phyloP scores from a whole-genome alignment of 1,284 basidiomycete genomes.

The Chalciporus sp. region DNA sequence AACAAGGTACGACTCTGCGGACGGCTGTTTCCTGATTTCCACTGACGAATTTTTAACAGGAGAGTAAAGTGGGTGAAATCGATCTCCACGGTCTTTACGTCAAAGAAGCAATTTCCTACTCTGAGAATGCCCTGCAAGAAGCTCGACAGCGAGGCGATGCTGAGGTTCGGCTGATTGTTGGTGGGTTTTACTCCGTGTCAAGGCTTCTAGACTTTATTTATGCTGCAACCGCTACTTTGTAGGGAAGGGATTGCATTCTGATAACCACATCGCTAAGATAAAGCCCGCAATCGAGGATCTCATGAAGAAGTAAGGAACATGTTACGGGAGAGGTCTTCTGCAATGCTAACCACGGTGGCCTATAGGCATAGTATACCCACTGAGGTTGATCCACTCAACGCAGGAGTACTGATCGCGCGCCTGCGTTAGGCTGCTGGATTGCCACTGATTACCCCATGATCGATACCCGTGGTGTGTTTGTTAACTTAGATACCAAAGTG shows the following conservation, averaged over 20 bases:
- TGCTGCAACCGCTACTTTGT: background rate
- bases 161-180: constrained; percentile 87
- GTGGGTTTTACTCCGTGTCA: constrained; percentile 41
- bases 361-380: constrained; percentile 27
- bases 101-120: constrained; percentile 83
- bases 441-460: background rate
- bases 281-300: constrained; percentile 92
- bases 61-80: constrained; percentile 73
- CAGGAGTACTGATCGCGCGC: constrained; percentile 85
- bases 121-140: constrained; percentile 69
- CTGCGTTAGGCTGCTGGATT: constrained; percentile 43
- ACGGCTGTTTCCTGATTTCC: background rate
- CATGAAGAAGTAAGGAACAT: constrained; percentile 67
- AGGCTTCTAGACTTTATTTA: background rate
- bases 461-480: background rate
- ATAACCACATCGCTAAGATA: constrained; percentile 81
- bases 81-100: constrained; percentile 94
- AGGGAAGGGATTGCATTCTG: constrained; percentile 88
- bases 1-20: constrained; percentile 58
- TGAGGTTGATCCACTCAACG: constrained; percentile 79
- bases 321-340: background rate
- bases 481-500: constrained; percentile 3
- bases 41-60: constrained; percentile 40
- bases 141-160: constrained; percentile 68
- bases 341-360: background rate